phyloP scores from a whole-genome alignment of 106 monocot genomes.

The Allium sativum region DNA sequence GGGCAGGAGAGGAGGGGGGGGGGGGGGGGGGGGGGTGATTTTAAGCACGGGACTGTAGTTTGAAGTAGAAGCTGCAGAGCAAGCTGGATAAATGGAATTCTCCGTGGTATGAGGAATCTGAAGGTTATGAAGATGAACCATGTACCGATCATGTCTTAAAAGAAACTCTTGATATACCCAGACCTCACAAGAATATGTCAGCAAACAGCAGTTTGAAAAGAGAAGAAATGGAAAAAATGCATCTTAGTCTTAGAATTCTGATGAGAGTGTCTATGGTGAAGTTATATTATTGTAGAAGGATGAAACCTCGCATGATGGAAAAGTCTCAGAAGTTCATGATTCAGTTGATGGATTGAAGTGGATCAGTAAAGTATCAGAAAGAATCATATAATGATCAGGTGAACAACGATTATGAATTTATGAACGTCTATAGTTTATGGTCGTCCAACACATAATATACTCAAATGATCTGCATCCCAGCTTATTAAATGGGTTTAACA shows the following conservation, averaged over 20 bases:
- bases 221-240: constrained; percentile 20
- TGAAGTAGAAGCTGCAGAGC: constrained; percentile 73
- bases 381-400: constrained; percentile 17
- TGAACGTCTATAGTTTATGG: neutral
- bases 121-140: constrained; percentile 42
- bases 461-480: neutral
- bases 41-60: constrained; percentile 13
- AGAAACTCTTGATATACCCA: neutral
- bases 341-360: constrained; percentile 31
- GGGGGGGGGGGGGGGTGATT: constrained; percentile 9
- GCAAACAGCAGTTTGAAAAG: constrained; percentile 15
- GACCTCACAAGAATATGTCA: no score
- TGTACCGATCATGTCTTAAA: constrained; percentile 30
- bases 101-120: constrained; percentile 24
- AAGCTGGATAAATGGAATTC: constrained; percentile 20
- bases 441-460: neutral
- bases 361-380: constrained; percentile 28
- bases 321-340: constrained; percentile 9
- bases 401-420: neutral
- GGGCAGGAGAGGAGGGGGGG: constrained; percentile 6
- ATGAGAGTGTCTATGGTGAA: constrained; percentile 8
- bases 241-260: constrained; percentile 27
- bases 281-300: constrained; percentile 7
- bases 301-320: constrained; percentile 17
- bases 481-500: neutral